phyloP scores from a whole-genome alignment of 257 asterid species.

The Petunia axillaris region DNA sequence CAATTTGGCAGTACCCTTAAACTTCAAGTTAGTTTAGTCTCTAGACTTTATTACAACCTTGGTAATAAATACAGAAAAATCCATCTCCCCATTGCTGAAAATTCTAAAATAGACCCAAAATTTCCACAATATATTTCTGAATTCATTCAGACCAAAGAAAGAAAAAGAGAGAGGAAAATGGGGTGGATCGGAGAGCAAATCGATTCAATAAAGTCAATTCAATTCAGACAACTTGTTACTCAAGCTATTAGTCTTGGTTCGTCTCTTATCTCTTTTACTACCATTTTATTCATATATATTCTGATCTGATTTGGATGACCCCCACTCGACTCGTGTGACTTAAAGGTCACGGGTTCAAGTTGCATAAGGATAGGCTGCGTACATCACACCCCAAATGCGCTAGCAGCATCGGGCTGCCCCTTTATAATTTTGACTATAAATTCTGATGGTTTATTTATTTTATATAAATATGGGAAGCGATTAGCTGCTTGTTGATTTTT shows the following conservation, averaged over 20 bases:
- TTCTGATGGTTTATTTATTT: too few species aligned
- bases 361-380: too few species aligned
- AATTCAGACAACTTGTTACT: conserved; percentile 79
- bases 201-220: conserved; percentile 83
- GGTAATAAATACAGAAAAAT: too few species aligned
- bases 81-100: neutral
- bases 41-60: too few species aligned
- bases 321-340: too few species aligned
- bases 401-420: too few species aligned
- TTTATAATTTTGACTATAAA: too few species aligned
- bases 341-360: too few species aligned
- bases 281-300: neutral
- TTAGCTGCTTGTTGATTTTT: neutral
- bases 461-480: too few species aligned
- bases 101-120: neutral
- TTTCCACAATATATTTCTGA: neutral
- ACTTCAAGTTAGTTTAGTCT: conserved; percentile 14
- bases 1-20: neutral
- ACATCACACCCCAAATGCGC: too few species aligned
- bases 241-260: conserved; percentile 90
- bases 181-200: conserved; percentile 98
- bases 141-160: neutral
- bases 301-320: too few species aligned
- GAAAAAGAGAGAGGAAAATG: conserved; percentile 44
- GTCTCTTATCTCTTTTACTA: conserved; percentile 24